phyloP scores from a whole-genome alignment of 1,139 yeast genomes.

The Kodamaea suecica region DNA sequence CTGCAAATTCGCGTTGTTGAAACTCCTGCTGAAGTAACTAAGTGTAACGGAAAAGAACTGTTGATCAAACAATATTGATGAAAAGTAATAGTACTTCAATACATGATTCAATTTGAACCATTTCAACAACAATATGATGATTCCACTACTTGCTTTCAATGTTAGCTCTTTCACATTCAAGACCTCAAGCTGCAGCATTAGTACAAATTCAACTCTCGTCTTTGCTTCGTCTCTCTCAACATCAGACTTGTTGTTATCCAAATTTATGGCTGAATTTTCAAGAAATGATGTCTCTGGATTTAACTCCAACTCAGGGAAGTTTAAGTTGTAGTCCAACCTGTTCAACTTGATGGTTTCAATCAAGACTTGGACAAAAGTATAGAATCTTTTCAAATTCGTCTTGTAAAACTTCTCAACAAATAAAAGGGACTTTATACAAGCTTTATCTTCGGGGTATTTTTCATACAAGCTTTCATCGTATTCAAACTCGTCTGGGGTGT shows the following conservation, averaged over 20 bases:
- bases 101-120: slow-evolving; percentile 84
- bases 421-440: slow-evolving; percentile 43
- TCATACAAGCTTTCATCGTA: slow-evolving; percentile 17
- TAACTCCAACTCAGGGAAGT: slow-evolving; percentile 38
- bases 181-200: slow-evolving; percentile 51
- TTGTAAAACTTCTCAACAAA: slow-evolving; percentile 63
- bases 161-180: slow-evolving; percentile 61
- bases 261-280: slow-evolving; percentile 10
- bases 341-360: slow-evolving; percentile 60
- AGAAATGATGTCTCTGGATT: slow-evolving; percentile 34
- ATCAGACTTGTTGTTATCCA: slow-evolving; percentile 4
- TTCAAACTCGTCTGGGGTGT: slow-evolving; percentile 20
- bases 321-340: slow-evolving; percentile 33
- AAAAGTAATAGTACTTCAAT: slow-evolving; percentile 71
- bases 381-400: slow-evolving; percentile 50
- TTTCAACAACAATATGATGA: slow-evolving; percentile 50
- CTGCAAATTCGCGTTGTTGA: slow-evolving; percentile 37
- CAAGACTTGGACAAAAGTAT: slow-evolving; percentile 61
- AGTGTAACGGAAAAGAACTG: slow-evolving; percentile 43
- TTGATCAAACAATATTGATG: slow-evolving; percentile 72
- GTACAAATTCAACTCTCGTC: slow-evolving; percentile 23
- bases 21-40: slow-evolving; percentile 39
- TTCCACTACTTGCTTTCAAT: slow-evolving; percentile 59
- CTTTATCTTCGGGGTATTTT: slow-evolving; percentile 30
- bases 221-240: slow-evolving; percentile 18